A percentile compares a stretch with the other conserved stretches of the same genome.
phyloP scores from a whole-genome alignment of 148 eudicot species.

The Polygonum aviculare region DNA sequence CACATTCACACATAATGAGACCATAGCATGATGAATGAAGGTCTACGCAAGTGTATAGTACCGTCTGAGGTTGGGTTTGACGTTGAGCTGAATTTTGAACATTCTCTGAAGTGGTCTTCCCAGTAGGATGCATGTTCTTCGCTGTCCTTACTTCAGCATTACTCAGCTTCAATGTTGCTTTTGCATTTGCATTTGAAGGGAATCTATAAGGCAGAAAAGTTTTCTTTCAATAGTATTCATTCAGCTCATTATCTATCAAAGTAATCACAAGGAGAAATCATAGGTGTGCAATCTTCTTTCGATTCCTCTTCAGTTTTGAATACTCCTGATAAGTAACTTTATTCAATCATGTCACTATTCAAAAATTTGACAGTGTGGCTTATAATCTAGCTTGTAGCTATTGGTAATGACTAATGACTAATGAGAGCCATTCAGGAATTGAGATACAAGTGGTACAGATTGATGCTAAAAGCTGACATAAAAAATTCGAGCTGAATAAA shows the following conservation, averaged over 20 bases:
- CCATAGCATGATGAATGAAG: not conserved
- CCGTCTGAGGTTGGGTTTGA: slow-evolving; percentile 34
- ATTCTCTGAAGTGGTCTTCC: slow-evolving; percentile 38
- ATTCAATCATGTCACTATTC: not conserved
- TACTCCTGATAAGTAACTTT: not conserved
- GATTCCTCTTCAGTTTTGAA: not conserved
- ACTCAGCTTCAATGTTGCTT: slow-evolving; percentile 30
- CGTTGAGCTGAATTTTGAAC: slow-evolving; percentile 30
- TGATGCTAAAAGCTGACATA: not conserved
- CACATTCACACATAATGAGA: not conserved
- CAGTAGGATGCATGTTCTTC: slow-evolving; percentile 35
- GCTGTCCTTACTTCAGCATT: slow-evolving; percentile 46
- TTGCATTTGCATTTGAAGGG: slow-evolving; percentile 40
- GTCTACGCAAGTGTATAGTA: slow-evolving; percentile 14
- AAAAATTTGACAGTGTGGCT: no score
- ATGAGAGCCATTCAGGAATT: not conserved
- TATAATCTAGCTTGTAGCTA: no score
- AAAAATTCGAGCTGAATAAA: not conserved
- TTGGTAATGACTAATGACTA: no score
- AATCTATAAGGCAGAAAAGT: slow-evolving; percentile 40
- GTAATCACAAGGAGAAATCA: not conserved
- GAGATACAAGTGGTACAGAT: not conserved
- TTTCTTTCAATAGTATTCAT: not conserved
- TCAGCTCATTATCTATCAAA: not conserved
- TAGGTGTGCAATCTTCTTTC: not conserved